Conservation (phyloP, 495 filamentous ascomycete species). For the Talaromyces trachyspermus region DNA sequence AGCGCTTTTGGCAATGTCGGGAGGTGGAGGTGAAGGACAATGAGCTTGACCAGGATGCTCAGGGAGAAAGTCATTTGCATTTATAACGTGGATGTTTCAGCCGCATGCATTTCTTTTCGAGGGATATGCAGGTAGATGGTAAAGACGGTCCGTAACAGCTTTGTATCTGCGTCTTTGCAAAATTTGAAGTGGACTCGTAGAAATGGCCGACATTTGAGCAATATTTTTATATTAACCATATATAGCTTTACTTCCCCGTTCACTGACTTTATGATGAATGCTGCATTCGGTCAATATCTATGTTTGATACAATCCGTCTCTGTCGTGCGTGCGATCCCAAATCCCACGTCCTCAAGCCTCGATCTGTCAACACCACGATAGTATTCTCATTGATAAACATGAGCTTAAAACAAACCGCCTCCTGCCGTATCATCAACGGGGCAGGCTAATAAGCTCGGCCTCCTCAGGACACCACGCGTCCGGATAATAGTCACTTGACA, state of each 20-base stretch:
- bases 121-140: no score
- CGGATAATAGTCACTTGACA: conserved; percentile 25
- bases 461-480: conserved; percentile 16
- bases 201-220: no score
- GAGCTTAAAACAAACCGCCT: conserved; percentile 37
- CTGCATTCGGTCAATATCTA: not conserved
- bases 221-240: no score
- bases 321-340: conserved; percentile 17
- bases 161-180: no score
- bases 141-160: no score
- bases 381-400: conserved; percentile 32
- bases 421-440: conserved; percentile 25
- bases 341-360: conserved; percentile 35
- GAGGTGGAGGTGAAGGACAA: conserved; percentile 26
- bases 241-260: no score
- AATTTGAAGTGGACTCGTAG: no score
- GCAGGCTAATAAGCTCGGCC: conserved; percentile 20
- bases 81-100: no score
- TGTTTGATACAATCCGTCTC: conserved; percentile 5
- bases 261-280: no score
- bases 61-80: not conserved
- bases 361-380: conserved; percentile 40
- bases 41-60: not conserved
- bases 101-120: no score
- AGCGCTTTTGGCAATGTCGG: conserved; percentile 34